A percentile compares a stretch with the other conserved stretches of the same genome.
These are phyloP conservation scores for Castanea mollissima DNA, from an alignment of 306 rosid species.

Conservation along the genomic window DNA sequence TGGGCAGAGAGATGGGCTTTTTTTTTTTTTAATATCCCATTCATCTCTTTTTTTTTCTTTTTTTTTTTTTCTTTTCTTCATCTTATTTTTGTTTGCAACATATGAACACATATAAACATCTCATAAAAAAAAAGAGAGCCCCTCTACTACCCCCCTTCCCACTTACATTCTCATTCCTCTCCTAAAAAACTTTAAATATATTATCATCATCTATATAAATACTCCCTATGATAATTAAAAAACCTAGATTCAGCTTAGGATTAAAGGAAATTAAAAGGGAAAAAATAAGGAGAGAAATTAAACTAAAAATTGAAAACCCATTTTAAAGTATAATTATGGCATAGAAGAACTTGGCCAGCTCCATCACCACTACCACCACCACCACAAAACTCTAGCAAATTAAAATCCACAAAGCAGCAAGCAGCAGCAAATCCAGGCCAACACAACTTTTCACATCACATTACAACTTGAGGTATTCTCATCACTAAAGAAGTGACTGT, in stretches of 20 bases:
- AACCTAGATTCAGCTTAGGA: conserved; percentile 36
- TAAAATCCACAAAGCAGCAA: conserved; percentile 1
- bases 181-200: conserved; percentile 35
- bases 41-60: background rate
- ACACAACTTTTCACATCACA: conserved; percentile 51
- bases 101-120: conserved; percentile 62
- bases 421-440: background rate
- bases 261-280: conserved; percentile 13
- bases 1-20: conserved; percentile 23
- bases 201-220: conserved; percentile 30
- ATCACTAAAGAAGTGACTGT: conserved; percentile 58
- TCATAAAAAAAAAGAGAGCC: background rate
- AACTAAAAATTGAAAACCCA: conserved; percentile 28
- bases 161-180: conserved; percentile 39
- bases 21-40: background rate
- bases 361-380: background rate
- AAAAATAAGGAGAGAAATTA: conserved; percentile 21
- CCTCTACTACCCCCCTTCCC: conserved; percentile 4
- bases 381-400: conserved; percentile 8
- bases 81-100: conserved; percentile 50
- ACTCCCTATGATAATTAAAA: conserved; percentile 33
- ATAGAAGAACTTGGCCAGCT: conserved; percentile 11
- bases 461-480: conserved; percentile 73
- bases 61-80: background rate
- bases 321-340: conserved; percentile 49